Percentiles rank a stretch among this genome's conserved stretches.
phyloP scores from a whole-genome alignment of 768 basidiomycete genomes.

The Lentinula raphanica region DNA sequence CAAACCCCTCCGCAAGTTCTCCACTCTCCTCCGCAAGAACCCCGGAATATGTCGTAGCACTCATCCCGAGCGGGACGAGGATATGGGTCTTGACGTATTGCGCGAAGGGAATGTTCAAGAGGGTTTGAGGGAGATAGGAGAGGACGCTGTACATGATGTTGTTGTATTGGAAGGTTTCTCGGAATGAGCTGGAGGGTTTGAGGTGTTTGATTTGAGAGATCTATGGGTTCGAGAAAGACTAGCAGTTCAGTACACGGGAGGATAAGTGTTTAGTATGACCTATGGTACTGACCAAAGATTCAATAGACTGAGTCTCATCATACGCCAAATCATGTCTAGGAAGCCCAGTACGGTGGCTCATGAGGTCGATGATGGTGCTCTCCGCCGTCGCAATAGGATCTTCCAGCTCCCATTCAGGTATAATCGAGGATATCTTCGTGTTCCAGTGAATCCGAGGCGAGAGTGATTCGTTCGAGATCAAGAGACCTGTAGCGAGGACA shows the following conservation, averaged over 20 bases:
- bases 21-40: constrained; percentile 21
- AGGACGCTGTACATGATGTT: constrained; percentile 25
- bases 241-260: background rate
- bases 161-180: constrained; percentile 23
- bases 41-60: constrained; percentile 22
- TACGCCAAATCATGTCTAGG: constrained; percentile 16
- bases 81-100: constrained; percentile 24
- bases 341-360: constrained; percentile 16
- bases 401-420: constrained; percentile 21
- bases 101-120: constrained; percentile 14
- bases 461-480: constrained; percentile 22
- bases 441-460: constrained; percentile 22
- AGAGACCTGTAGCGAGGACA: constrained; percentile 19
- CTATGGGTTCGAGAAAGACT: background rate
- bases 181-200: constrained; percentile 24
- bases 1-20: constrained; percentile 20
- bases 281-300: constrained; percentile 2
- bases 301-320: constrained; percentile 9
- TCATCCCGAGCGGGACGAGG: constrained; percentile 22
- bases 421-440: constrained; percentile 17
- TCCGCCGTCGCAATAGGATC: constrained; percentile 19
- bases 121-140: constrained; percentile 22
- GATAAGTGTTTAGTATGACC: background rate
- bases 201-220: constrained; percentile 17
- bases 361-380: constrained; percentile 15